Evolutionary conservation across 2,329 filamentous ascomycete species (phyloP).

Genomic region (Chaetomium sp.): DNA sequence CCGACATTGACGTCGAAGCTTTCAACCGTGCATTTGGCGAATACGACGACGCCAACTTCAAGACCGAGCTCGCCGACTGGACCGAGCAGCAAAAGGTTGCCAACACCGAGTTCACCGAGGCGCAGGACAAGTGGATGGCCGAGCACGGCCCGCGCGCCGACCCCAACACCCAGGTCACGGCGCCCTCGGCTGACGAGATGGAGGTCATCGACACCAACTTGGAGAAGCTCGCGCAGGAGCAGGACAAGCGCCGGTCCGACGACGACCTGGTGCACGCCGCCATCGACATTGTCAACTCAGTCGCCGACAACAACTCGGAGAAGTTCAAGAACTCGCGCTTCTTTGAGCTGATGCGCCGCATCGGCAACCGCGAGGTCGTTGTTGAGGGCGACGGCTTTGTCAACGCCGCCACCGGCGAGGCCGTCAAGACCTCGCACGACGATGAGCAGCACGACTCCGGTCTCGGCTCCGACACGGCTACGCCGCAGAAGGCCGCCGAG

Average conservation of each 20-base stretch:
- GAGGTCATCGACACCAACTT: constrained; percentile 34
- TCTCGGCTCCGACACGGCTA: background rate
- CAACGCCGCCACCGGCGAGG: constrained; percentile 37
- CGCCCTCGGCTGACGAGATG: constrained; percentile 29
- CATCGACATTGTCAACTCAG: constrained; percentile 67
- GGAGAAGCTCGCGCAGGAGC: constrained; percentile 35
- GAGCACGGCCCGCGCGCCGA: constrained; percentile 36
- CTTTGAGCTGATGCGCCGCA: constrained; percentile 72
- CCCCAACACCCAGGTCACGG: constrained; percentile 14
- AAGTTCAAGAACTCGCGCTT: constrained; percentile 83
- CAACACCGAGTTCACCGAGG: constrained; percentile 27
- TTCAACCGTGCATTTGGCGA: constrained; percentile 38
- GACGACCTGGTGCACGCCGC: constrained; percentile 75
- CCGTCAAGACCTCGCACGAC: constrained; percentile 21
- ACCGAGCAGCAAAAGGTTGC: constrained; percentile 22
- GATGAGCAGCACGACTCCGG: background rate
- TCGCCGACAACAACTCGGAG: constrained; percentile 66
- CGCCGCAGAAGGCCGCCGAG: constrained; percentile 1
- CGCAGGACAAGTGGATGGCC: constrained; percentile 40
- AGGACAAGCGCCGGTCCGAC: constrained; percentile 49
- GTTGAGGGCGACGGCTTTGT: constrained; percentile 61
- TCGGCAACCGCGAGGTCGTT: constrained; percentile 71
- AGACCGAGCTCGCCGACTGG: constrained; percentile 30
- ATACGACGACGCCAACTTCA: constrained; percentile 34
- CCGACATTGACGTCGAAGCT: constrained; percentile 31